Conservation (phyloP, 2,329 filamentous ascomycete genomes). For the Leptographium galeiforme region DNA sequence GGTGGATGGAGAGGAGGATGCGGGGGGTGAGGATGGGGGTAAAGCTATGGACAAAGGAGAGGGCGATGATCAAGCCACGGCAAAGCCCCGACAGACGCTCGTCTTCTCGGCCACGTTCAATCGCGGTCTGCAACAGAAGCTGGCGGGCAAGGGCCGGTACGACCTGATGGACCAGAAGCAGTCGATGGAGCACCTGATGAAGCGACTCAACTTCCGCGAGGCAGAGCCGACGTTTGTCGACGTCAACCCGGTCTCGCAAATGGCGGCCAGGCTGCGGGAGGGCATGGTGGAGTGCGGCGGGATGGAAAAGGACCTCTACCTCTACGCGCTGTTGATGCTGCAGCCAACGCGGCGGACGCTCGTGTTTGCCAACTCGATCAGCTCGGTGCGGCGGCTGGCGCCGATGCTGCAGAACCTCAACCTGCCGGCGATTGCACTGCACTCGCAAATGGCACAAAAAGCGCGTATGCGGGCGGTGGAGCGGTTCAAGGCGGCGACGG, state of each 20-base stretch:
- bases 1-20: constrained; percentile 44
- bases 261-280: constrained; percentile 77
- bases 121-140: constrained; percentile 78
- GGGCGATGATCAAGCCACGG: constrained; percentile 3
- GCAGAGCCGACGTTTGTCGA: constrained; percentile 83
- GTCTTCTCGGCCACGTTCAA: constrained; percentile 97
- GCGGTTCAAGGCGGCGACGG: constrained; percentile 57
- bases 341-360: constrained; percentile 71
- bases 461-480: constrained; percentile 87
- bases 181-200: constrained; percentile 84
- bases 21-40: constrained; percentile 28
- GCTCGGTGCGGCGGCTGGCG: constrained; percentile 72
- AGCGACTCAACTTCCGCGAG: constrained; percentile 77
- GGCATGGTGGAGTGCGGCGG: constrained; percentile 84
- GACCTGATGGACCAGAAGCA: constrained; percentile 60
- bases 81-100: constrained; percentile 60
- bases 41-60: constrained; percentile 33
- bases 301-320: constrained; percentile 92
- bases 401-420: constrained; percentile 75
- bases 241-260: constrained; percentile 75
- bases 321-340: constrained; percentile 76
- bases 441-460: constrained; percentile 94
- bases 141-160: constrained; percentile 61
- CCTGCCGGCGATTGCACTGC: constrained; percentile 62
- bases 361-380: constrained; percentile 93